phyloP scores from a whole-genome alignment of 2,329 filamentous ascomycete genomes.

The Pyricularia sp. region DNA sequence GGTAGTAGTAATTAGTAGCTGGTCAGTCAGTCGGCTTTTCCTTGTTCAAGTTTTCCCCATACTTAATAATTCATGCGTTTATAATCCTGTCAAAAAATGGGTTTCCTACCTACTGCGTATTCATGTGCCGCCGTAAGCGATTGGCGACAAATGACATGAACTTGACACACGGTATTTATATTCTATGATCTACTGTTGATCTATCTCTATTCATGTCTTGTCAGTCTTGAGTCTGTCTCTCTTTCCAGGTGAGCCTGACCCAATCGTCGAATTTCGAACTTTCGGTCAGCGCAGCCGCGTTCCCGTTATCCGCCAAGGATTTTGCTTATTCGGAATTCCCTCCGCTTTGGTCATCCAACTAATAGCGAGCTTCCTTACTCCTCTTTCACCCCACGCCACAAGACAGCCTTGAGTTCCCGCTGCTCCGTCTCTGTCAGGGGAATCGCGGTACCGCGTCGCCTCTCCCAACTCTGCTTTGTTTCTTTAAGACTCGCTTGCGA shows the following conservation, averaged over 20 bases:
- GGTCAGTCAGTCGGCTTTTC: neutral
- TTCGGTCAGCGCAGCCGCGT: neutral
- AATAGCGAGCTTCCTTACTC: too few relatives aligned
- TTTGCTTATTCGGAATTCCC: too few relatives aligned
- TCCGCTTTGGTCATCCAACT: neutral
- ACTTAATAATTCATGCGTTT: neutral
- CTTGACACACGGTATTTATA: neutral
- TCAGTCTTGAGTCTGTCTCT: neutral
- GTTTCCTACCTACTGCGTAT: neutral
- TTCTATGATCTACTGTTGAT: neutral
- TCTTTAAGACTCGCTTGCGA: constrained; percentile 36
- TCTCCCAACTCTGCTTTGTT: constrained; percentile 36
- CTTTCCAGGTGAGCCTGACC: neutral
- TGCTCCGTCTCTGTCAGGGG: constrained; percentile 36
- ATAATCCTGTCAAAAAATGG: neutral
- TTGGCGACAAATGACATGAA: neutral
- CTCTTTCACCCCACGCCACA: constrained; percentile 23
- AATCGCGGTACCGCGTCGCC: constrained; percentile 29
- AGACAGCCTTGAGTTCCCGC: constrained; percentile 29
- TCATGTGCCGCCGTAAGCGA: neutral
- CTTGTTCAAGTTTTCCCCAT: neutral
- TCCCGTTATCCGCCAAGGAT: neutral
- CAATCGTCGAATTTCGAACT: neutral
- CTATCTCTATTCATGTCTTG: neutral
- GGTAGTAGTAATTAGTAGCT: neutral